A percentile compares a stretch with the other conserved stretches of the same genome.
Evolutionary conservation across 306 rosid species (phyloP).

Genomic region (Quercus cerris): DNA sequence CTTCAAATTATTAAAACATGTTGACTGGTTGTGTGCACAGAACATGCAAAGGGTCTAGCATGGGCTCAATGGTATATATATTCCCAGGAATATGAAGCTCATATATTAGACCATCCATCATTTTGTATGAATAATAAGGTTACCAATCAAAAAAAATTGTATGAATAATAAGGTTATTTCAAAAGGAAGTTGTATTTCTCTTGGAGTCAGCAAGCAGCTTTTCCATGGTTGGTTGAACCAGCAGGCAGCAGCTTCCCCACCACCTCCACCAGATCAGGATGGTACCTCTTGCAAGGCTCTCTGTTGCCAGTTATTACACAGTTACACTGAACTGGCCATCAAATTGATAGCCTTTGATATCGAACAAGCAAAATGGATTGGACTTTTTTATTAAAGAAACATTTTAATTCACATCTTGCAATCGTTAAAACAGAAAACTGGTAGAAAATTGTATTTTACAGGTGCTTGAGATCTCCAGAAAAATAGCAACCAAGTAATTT

Average conservation of each 20-base stretch:
- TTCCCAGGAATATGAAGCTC: neutral
- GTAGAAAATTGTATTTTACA: neutral
- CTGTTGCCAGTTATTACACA: too few species aligned
- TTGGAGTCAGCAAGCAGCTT: too few species aligned
- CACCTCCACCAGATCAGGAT: too few species aligned
- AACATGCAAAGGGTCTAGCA: neutral
- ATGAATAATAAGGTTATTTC: neutral
- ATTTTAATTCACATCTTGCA: neutral
- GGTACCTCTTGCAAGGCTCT: too few species aligned
- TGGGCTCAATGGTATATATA: neutral
- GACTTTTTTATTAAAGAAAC: neutral
- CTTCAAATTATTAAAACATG: neutral
- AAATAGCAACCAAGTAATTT: neutral
- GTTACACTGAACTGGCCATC: too few species aligned
- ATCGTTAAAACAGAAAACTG: neutral
- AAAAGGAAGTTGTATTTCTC: too few species aligned
- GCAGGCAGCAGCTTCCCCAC: too few species aligned
- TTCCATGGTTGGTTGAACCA: too few species aligned
- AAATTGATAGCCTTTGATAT: too few species aligned
- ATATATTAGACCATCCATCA: neutral
- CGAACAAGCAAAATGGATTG: neutral
- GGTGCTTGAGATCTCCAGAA: neutral
- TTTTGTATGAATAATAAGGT: neutral
- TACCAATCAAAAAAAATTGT: neutral
- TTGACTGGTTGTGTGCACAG: neutral